These are phyloP conservation scores for Chaetomidium leptoderma DNA, from an alignment of 495 filamentous ascomycete genomes.

Conservation along the genomic window DNA sequence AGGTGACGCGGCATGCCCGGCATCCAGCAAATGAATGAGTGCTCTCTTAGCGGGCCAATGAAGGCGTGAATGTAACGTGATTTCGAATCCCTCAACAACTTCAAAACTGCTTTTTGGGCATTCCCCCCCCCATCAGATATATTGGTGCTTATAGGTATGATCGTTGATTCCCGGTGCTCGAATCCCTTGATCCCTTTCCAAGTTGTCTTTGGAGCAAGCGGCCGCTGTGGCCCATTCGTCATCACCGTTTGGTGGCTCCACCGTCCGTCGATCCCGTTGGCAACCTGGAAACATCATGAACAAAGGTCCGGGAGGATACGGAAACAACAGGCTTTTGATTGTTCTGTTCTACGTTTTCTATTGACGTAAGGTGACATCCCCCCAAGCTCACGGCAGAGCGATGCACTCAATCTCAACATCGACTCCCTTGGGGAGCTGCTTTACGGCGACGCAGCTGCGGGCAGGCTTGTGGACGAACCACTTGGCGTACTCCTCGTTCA, in stretches of 20 bases:
- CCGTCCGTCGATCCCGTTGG: not conserved
- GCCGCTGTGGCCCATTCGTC: too few relatives aligned
- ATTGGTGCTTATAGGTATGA: too few relatives aligned
- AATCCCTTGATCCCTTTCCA: too few relatives aligned
- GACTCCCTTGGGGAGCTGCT: constrained; percentile 84
- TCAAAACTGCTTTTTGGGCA: too few relatives aligned
- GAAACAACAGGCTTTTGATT: not conserved
- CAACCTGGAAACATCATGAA: too few relatives aligned
- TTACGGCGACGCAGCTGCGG: constrained; percentile 86
- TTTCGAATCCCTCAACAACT: too few relatives aligned
- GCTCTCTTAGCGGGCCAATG: not conserved
- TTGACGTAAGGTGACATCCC: not conserved
- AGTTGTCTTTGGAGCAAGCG: too few relatives aligned
- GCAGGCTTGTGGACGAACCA: constrained; percentile 86
- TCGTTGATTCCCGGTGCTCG: too few relatives aligned
- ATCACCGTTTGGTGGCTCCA: not conserved
- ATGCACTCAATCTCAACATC: constrained; percentile 91
- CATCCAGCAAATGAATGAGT: not conserved
- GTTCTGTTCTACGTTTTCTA: constrained; percentile 11
- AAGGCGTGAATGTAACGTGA: too few relatives aligned
- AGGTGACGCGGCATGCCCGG: constrained; percentile 3
- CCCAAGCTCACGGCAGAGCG: constrained; percentile 55
- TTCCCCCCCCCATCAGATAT: too few relatives aligned
- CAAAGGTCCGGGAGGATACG: not conserved
- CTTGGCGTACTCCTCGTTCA: constrained; percentile 87